Conservation (phyloP, 805 yeast species). For the Candida nonsorbophila region DNA sequence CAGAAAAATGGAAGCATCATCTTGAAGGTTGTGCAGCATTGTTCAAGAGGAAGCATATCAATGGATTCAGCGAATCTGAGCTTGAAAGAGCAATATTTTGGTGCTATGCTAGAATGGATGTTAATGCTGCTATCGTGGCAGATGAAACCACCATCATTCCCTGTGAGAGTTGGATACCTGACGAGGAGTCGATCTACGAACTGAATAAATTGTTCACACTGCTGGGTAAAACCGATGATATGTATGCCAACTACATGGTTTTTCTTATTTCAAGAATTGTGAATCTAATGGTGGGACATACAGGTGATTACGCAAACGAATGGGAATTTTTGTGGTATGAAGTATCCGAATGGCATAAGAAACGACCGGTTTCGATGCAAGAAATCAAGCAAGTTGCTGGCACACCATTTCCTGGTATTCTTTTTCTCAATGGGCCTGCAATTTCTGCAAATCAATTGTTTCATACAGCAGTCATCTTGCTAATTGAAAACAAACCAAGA, state of each 20-base stretch:
- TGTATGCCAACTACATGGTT: constrained; percentile 38
- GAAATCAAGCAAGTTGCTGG: constrained; percentile 23
- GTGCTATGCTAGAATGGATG: constrained; percentile 40
- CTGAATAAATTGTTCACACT: constrained; percentile 15
- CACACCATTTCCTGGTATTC: constrained; percentile 30
- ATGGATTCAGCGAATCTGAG: constrained; percentile 25
- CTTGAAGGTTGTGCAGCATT: constrained; percentile 29
- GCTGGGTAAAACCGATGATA: constrained; percentile 18
- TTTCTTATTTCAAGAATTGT: constrained; percentile 31
- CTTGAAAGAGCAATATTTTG: constrained; percentile 38
- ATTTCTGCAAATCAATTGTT: constrained; percentile 32
- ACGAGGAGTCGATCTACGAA: constrained; percentile 12
- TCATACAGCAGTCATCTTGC: constrained; percentile 32
- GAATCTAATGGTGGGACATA: constrained; percentile 19
- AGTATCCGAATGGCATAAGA: constrained; percentile 30
- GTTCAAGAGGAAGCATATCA: constrained; percentile 30
- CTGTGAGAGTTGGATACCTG: constrained; percentile 28
- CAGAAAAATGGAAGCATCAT: constrained; percentile 34
- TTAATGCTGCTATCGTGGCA: constrained; percentile 30
- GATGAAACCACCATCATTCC: constrained; percentile 31
- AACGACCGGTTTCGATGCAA: constrained; percentile 29
- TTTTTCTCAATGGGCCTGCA: constrained; percentile 31
- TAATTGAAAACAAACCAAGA: constrained; percentile 37
- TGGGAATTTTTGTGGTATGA: constrained; percentile 39
- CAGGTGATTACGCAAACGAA: constrained; percentile 21